These are phyloP conservation scores for Borealophlyctis nickersoniae DNA, from an alignment of 192 early-diverging fungal species.

Conservation along the genomic window DNA sequence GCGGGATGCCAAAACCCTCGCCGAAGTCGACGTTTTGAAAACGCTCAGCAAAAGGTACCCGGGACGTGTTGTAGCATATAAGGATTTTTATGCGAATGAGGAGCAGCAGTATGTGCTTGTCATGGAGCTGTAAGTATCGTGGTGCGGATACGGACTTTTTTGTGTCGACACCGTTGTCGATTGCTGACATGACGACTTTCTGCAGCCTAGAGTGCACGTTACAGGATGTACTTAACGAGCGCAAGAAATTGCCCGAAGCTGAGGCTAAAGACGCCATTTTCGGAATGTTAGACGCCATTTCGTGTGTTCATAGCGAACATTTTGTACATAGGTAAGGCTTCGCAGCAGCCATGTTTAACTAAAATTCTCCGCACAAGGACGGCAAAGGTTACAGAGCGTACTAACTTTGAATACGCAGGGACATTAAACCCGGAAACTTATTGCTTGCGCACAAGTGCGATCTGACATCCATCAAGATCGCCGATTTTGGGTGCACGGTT, in stretches of 20 bases:
- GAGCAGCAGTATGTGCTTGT: slow-evolving; percentile 31
- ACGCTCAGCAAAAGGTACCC: slow-evolving; percentile 18
- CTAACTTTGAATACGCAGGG: background rate
- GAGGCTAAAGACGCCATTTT: slow-evolving; percentile 33
- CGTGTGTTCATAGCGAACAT: slow-evolving; percentile 24
- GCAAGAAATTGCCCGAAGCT: slow-evolving; percentile 21
- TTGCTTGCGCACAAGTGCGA: slow-evolving; percentile 29
- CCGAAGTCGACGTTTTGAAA: slow-evolving; percentile 24
- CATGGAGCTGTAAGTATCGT: slow-evolving; percentile 24
- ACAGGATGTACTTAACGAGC: slow-evolving; percentile 26
- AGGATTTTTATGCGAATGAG: slow-evolving; percentile 31
- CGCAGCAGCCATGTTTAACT: background rate
- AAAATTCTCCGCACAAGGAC: background rate
- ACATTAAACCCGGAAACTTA: slow-evolving; percentile 40
- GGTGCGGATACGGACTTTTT: background rate
- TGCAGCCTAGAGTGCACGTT: slow-evolving; percentile 27
- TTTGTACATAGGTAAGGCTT: slow-evolving; percentile 24
- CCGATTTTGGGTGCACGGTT: slow-evolving; percentile 35
- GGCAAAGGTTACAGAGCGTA: background rate
- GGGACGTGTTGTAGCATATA: slow-evolving; percentile 15
- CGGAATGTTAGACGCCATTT: slow-evolving; percentile 30
- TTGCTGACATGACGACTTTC: background rate
- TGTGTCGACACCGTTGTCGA: background rate
- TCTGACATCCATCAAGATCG: slow-evolving; percentile 33
- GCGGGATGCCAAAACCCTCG: background rate